Evolutionary conservation across 2,329 filamentous ascomycete species (phyloP).

Genomic region (Neoascochyta sp.): DNA sequence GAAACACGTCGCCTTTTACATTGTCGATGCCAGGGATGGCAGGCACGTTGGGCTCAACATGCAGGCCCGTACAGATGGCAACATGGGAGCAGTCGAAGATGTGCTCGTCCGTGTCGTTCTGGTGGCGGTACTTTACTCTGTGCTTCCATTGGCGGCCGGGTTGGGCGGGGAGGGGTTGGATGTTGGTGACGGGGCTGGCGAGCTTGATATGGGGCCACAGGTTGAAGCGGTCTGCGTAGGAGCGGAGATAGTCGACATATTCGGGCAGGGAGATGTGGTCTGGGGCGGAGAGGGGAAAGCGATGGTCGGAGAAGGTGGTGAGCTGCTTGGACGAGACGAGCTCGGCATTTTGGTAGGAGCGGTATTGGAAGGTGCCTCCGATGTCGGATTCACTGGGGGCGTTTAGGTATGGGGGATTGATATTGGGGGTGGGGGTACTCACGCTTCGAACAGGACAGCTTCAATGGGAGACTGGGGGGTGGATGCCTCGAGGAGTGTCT

Average conservation of each 20-base stretch:
- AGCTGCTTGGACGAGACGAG: conserved; percentile 52
- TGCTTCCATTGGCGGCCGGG: conserved; percentile 23
- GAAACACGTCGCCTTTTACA: conserved; percentile 22
- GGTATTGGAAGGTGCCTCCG: conserved; percentile 49
- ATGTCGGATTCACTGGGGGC: conserved; percentile 36
- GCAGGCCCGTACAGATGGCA: conserved; percentile 30
- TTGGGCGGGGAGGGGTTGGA: conserved; percentile 18
- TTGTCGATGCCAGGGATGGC: conserved; percentile 28
- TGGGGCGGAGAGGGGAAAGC: conserved; percentile 41
- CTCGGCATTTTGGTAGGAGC: conserved; percentile 50
- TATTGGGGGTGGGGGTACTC: conserved; percentile 1
- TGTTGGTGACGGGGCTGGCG: conserved; percentile 20
- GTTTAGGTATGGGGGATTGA: conserved; percentile 3
- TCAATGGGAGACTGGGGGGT: conserved; percentile 38
- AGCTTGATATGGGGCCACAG: conserved; percentile 24
- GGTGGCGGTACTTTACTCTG: conserved; percentile 24
- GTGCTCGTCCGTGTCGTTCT: conserved; percentile 11
- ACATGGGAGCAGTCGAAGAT: conserved; percentile 29
- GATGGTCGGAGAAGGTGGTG: conserved; percentile 51
- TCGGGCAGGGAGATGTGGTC: conserved; percentile 32
- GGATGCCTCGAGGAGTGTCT: conserved; percentile 31
- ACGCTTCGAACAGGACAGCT: conserved; percentile 46
- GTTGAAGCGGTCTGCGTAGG: conserved; percentile 26
- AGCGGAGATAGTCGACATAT: conserved; percentile 30
- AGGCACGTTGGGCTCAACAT: conserved; percentile 31